Evolutionary conservation across 441 rosid genomes (phyloP).

Genomic region (Populus tomentosa): DNA sequence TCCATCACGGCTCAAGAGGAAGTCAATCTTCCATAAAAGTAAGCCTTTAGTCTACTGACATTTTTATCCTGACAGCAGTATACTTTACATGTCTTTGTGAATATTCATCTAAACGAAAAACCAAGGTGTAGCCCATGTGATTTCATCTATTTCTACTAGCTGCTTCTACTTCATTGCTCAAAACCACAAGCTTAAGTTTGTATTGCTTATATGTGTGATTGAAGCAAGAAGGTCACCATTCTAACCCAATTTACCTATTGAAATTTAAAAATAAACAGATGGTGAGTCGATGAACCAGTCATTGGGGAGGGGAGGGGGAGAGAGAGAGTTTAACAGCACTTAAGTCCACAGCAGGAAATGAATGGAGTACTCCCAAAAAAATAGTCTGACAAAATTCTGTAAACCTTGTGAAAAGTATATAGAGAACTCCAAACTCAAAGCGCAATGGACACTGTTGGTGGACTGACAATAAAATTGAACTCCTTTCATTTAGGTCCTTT

Average conservation of each 20-base stretch:
- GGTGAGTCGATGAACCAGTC: neutral
- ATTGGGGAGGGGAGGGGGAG: neutral
- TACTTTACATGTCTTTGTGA: neutral
- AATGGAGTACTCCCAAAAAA: neutral
- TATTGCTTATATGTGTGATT: neutral
- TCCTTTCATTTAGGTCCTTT: neutral
- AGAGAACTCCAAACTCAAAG: neutral
- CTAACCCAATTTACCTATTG: constrained; percentile 1
- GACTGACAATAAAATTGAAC: neutral
- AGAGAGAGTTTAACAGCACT: neutral
- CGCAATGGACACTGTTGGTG: neutral
- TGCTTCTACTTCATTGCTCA: neutral
- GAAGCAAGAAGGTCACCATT: neutral
- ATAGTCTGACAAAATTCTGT: neutral
- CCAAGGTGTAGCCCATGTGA: neutral
- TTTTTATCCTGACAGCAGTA: neutral
- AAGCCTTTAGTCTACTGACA: neutral
- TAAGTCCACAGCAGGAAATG: neutral
- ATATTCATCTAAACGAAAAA: neutral
- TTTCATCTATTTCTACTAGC: neutral
- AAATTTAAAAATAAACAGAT: neutral
- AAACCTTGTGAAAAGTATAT: neutral
- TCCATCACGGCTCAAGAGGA: neutral
- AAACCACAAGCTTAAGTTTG: neutral
- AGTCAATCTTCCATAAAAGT: neutral